These are phyloP conservation scores for Hypoxylon lienhwacheense DNA, from an alignment of 495 filamentous ascomycete species.

Conservation along the genomic window DNA sequence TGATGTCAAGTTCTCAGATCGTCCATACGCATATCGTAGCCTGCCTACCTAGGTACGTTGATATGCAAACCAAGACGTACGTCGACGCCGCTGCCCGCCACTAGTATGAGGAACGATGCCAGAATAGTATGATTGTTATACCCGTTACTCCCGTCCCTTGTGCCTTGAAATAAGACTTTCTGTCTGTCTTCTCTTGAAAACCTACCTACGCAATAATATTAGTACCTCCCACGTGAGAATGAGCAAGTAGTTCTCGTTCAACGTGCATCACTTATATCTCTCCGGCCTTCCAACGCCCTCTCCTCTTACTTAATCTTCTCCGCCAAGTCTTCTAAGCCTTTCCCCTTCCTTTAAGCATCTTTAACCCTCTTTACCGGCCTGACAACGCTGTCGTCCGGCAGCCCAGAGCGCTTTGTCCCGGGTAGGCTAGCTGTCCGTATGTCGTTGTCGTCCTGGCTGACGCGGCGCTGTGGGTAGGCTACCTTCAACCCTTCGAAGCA, in stretches of 20 bases:
- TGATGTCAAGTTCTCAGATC: too few relatives aligned
- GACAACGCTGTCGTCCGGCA: conserved; percentile 79
- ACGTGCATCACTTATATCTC: not conserved
- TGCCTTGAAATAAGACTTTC: too few relatives aligned
- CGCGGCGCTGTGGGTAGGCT: conserved; percentile 86
- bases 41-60: too few relatives aligned
- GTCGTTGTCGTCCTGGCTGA: conserved; percentile 93
- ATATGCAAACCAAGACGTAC: too few relatives aligned
- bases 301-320: not conserved
- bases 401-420: conserved; percentile 86
- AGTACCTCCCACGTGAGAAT: not conserved
- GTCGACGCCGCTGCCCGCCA: too few relatives aligned
- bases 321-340: not conserved
- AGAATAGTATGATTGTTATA: too few relatives aligned
- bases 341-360: conserved; percentile 59
- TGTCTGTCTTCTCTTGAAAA: too few relatives aligned
- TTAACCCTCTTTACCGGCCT: conserved; percentile 69
- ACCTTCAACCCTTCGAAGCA: conserved; percentile 88
- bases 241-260: not conserved
- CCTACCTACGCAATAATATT: too few relatives aligned
- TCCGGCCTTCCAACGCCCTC: not conserved
- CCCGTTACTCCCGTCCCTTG: too few relatives aligned
- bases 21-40: too few relatives aligned
- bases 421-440: conserved; percentile 84
- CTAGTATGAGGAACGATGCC: too few relatives aligned